Conservation (phyloP, 2,329 filamentous ascomycete species). For the Sphaerulina musiva region DNA sequence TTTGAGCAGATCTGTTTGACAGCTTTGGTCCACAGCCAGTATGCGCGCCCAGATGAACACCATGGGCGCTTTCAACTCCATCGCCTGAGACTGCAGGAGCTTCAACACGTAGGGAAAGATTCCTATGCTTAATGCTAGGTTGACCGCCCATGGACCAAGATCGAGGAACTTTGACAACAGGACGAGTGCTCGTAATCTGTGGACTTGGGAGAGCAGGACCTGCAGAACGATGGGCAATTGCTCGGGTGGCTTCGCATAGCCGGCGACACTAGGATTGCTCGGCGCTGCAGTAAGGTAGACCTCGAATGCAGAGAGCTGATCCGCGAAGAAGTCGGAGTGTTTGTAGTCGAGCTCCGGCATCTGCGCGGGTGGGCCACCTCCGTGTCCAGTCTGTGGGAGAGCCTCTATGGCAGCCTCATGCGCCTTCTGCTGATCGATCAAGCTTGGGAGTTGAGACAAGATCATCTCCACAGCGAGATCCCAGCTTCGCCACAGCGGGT, state of each 20-base stretch:
- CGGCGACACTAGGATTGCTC: constrained; percentile 75
- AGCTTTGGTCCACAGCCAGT: constrained; percentile 87
- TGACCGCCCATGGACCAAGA: constrained; percentile 96
- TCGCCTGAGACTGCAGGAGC: constrained; percentile 85
- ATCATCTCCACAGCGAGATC: constrained; percentile 96
- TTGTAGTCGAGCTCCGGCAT: constrained; percentile 72
- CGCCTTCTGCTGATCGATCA: constrained; percentile 68
- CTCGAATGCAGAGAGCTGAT: constrained; percentile 94
- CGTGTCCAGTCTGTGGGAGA: constrained; percentile 10
- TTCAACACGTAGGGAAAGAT: constrained; percentile 99
- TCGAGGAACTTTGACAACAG: constrained; percentile 89
- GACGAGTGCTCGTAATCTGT: constrained; percentile 83
- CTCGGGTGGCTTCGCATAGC: constrained; percentile 64
- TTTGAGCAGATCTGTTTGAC: constrained; percentile 88
- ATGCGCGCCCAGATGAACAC: constrained; percentile 98
- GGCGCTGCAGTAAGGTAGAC: constrained; percentile 87
- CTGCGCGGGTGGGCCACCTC: constrained; percentile 17
- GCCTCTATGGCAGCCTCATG: constrained; percentile 35
- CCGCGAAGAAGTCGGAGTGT: constrained; percentile 92
- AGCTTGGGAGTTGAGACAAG: constrained; percentile 74
- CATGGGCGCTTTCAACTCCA: constrained; percentile 96
- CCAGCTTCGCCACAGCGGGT: constrained; percentile 96
- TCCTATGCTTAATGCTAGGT: constrained; percentile 90
- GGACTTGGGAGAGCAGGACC: constrained; percentile 90
- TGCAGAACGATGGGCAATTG: constrained; percentile 94